A percentile compares a stretch with the other conserved stretches of the same genome.
These are phyloP conservation scores for Pseudocercospora fijiensis DNA, from an alignment of 2,329 filamentous ascomycete species.

Conservation along the genomic window DNA sequence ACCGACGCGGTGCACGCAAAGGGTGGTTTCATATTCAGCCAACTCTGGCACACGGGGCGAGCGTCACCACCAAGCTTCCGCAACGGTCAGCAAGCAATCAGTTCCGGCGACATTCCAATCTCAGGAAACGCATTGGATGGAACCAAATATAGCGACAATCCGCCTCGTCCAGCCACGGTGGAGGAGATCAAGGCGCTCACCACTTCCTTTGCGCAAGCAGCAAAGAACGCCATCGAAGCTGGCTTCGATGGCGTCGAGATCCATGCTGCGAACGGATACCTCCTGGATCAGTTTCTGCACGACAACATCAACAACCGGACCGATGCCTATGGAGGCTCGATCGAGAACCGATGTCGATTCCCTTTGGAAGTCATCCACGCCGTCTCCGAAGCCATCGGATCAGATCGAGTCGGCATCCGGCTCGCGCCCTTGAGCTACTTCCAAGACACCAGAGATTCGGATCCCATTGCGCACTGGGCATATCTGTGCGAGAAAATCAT, in stretches of 20 bases:
- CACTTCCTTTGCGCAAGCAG: slow-evolving; percentile 41
- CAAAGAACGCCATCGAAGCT: slow-evolving; percentile 46
- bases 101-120: slow-evolving; percentile 38
- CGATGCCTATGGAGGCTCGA: slow-evolving; percentile 46
- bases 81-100: slow-evolving; percentile 28
- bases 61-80: slow-evolving; percentile 29
- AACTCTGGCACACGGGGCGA: slow-evolving; percentile 63
- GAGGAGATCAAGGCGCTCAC: slow-evolving; percentile 40
- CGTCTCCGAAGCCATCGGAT: slow-evolving; percentile 52
- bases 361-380: slow-evolving; percentile 53
- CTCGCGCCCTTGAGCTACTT: slow-evolving; percentile 62
- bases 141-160: slow-evolving; percentile 38
- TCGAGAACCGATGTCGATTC: slow-evolving; percentile 51
- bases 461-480: slow-evolving; percentile 61
- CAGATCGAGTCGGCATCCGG: slow-evolving; percentile 55
- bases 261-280: slow-evolving; percentile 47
- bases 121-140: slow-evolving; percentile 30
- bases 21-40: slow-evolving; percentile 60
- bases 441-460: slow-evolving; percentile 58
- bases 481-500: slow-evolving; percentile 51
- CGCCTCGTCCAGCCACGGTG: slow-evolving; percentile 40
- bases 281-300: slow-evolving; percentile 65
- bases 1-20: slow-evolving; percentile 64
- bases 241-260: slow-evolving; percentile 61
- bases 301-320: slow-evolving; percentile 55